Conservation (phyloP, 2,329 filamentous ascomycete species). For the Cryoendolithus antarcticus region DNA sequence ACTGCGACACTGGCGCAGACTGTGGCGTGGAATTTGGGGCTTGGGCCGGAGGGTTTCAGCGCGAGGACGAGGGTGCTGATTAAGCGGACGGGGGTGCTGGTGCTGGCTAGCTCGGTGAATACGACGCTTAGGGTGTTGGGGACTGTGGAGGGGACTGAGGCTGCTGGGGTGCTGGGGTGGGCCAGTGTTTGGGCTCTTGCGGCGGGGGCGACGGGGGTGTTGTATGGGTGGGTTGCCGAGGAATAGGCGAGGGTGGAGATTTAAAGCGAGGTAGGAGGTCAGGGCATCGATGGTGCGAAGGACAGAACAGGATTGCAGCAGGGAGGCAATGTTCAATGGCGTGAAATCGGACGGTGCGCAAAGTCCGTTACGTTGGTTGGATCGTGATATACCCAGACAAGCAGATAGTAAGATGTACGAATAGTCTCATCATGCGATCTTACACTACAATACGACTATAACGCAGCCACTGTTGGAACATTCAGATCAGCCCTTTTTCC, state of each 20-base stretch:
- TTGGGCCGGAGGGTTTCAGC: slow-evolving; percentile 53
- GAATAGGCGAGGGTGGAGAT: not conserved
- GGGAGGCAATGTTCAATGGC: no score
- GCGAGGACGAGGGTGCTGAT: slow-evolving; percentile 50
- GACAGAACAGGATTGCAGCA: no score
- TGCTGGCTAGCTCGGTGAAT: slow-evolving; percentile 35
- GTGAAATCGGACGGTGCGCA: no score
- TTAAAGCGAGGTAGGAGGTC: not conserved
- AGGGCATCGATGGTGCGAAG: not conserved
- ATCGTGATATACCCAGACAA: no score
- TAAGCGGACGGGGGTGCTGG: slow-evolving; percentile 40
- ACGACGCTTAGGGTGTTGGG: slow-evolving; percentile 53
- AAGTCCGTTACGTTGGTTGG: no score
- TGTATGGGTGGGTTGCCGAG: slow-evolving; percentile 36
- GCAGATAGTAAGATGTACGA: no score
- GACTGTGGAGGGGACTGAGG: slow-evolving; percentile 58
- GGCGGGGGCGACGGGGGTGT: slow-evolving; percentile 47
- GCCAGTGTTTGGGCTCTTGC: slow-evolving; percentile 62
- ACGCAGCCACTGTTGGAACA: no score
- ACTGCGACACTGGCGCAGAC: slow-evolving; percentile 58
- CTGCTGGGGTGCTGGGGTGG: slow-evolving; percentile 59
- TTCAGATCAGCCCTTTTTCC: no score
- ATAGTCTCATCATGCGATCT: no score
- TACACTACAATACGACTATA: no score
- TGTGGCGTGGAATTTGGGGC: slow-evolving; percentile 51